Evolutionary conservation across 2,329 filamentous ascomycete species (phyloP).

Genomic region (Sporothrix variecibatus): DNA sequence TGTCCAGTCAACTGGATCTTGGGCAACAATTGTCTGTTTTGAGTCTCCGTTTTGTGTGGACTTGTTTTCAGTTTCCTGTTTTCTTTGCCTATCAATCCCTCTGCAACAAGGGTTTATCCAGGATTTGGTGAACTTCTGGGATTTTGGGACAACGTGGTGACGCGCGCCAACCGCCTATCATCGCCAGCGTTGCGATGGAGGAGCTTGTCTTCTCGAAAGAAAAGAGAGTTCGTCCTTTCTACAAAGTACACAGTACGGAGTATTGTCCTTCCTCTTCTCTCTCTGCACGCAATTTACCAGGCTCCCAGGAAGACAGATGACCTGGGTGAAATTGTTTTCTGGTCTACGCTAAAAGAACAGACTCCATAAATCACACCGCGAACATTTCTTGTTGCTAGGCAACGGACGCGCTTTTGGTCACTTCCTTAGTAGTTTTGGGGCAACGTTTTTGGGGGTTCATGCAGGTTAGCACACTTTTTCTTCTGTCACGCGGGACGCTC

Average conservation of each 20-base stretch:
- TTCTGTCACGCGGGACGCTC: background rate
- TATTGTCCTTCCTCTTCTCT: background rate
- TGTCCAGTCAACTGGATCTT: background rate
- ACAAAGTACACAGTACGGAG: too few species aligned
- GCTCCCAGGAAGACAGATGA: background rate
- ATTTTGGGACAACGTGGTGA: background rate
- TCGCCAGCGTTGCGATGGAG: background rate
- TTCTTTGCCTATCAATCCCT: background rate
- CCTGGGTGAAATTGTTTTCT: background rate
- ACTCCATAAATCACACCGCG: background rate
- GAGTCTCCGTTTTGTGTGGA: background rate
- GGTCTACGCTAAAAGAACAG: constrained; percentile 17
- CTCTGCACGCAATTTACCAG: constrained; percentile 10
- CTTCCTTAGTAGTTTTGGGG: background rate
- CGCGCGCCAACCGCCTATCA: background rate
- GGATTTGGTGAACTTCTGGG: background rate
- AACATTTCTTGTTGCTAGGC: constrained; percentile 17
- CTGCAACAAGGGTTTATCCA: background rate
- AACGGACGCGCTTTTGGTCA: constrained; percentile 10
- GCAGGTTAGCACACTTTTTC: background rate
- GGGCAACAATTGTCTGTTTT: background rate
- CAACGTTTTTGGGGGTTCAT: background rate
- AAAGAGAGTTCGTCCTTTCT: background rate
- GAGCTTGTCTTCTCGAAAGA: background rate
- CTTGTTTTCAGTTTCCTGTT: background rate